phyloP scores from a whole-genome alignment of 2,329 filamentous ascomycete genomes.

The Fusarium longipes region DNA sequence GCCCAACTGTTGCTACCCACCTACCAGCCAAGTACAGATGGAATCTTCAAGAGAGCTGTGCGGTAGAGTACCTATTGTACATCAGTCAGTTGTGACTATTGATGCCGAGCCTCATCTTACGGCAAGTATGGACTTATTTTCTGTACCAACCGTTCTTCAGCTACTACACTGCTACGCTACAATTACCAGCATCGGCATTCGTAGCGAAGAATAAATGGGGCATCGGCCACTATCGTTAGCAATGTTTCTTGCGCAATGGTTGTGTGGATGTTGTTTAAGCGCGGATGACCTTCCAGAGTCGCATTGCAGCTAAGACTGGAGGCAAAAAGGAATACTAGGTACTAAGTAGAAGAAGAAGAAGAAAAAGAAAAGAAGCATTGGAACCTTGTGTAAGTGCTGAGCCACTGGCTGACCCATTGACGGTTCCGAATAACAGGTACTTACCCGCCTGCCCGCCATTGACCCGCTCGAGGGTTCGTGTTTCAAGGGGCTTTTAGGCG shows the following conservation, averaged over 20 bases:
- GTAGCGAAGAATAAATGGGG: constrained; percentile 8
- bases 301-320: constrained; percentile 20
- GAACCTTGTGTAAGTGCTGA: neutral
- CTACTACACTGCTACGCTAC: neutral
- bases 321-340: neutral
- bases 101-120: neutral
- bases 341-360: neutral
- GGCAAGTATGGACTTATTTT: neutral
- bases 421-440: neutral
- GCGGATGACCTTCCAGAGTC: constrained; percentile 13
- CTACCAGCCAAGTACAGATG: neutral
- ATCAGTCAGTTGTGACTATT: neutral
- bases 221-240: constrained; percentile 8
- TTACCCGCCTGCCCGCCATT: neutral
- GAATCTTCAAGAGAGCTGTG: neutral
- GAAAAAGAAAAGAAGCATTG: neutral
- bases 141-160: neutral
- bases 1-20: neutral
- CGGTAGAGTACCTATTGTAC: neutral
- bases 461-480: constrained; percentile 4
- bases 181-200: constrained; percentile 7
- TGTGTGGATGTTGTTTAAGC: neutral
- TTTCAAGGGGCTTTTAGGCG: constrained; percentile 34
- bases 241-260: constrained; percentile 13
- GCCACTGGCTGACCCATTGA: neutral